These are phyloP conservation scores for Suhomyces terraborum DNA, from an alignment of 1,139 yeast species.

Conservation along the genomic window DNA sequence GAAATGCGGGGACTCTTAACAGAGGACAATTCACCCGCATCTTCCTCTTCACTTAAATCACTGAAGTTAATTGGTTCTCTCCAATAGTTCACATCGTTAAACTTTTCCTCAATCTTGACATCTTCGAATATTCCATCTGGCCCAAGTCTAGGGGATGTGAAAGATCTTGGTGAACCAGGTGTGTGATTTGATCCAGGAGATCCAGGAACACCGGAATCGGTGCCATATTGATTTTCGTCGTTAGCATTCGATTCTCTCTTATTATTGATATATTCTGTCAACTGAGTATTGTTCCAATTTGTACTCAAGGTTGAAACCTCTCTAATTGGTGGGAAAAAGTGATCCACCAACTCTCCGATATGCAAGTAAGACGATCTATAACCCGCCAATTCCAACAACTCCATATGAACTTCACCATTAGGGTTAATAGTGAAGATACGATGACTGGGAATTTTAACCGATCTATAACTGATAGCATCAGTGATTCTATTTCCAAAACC, in stretches of 20 bases:
- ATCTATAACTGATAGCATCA: constrained; percentile 92
- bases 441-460: constrained; percentile 93
- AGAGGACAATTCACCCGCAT: constrained; percentile 17
- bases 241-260: constrained; percentile 12
- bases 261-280: constrained; percentile 35
- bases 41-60: constrained; percentile 54
- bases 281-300: constrained; percentile 44
- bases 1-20: constrained; percentile 2
- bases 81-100: constrained; percentile 91
- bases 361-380: constrained; percentile 83
- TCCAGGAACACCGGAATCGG: background rate
- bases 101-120: constrained; percentile 55
- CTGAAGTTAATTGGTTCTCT: constrained; percentile 67
- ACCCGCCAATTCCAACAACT: constrained; percentile 90
- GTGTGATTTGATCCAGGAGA: constrained; percentile 11
- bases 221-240: background rate
- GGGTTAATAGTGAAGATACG: constrained; percentile 95
- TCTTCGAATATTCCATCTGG: constrained; percentile 26
- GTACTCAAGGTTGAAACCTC: constrained; percentile 38
- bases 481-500: constrained; percentile 98
- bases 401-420: constrained; percentile 97
- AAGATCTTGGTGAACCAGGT: constrained; percentile 19
- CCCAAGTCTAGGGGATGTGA: constrained; percentile 22
- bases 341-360: constrained; percentile 94
- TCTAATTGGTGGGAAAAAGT: constrained; percentile 89